Conservation (phyloP, 345 rosid genomes). For the Camelina sativa region DNA sequence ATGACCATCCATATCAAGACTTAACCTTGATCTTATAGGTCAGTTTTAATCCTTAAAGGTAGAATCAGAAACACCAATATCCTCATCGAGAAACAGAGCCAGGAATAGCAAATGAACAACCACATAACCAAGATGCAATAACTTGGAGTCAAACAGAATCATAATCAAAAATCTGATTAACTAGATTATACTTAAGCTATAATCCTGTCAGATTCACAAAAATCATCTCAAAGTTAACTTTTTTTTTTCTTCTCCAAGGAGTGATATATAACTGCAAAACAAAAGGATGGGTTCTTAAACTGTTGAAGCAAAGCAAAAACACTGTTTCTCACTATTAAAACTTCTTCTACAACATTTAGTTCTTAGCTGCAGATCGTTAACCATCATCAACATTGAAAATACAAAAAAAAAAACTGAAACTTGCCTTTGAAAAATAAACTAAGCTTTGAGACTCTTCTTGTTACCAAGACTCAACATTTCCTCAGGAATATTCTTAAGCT, state of each 20-base stretch:
- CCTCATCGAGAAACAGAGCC: background rate
- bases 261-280: background rate
- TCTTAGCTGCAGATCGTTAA: conserved; percentile 22
- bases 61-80: background rate
- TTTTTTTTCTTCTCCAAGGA: background rate
- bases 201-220: no score
- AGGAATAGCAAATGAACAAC: background rate
- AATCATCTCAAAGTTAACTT: background rate
- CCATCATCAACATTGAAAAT: background rate
- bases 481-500: conserved; percentile 77
- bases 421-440: conserved; percentile 8
- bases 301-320: conserved; percentile 32
- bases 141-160: background rate
- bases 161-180: background rate
- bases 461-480: conserved; percentile 45
- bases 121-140: background rate
- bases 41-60: background rate
- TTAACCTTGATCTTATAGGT: no score
- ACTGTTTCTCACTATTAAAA: conserved; percentile 14
- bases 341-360: background rate
- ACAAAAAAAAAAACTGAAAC: conserved; percentile 14
- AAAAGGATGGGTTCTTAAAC: background rate
- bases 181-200: no score
- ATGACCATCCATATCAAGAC: no score
- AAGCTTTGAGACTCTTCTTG: conserved; percentile 13